Evolutionary conservation across 306 rosid species (phyloP), one percentile per base, ranked within the genome.

Genomic region (Dalbergia oliveri): DNA sequence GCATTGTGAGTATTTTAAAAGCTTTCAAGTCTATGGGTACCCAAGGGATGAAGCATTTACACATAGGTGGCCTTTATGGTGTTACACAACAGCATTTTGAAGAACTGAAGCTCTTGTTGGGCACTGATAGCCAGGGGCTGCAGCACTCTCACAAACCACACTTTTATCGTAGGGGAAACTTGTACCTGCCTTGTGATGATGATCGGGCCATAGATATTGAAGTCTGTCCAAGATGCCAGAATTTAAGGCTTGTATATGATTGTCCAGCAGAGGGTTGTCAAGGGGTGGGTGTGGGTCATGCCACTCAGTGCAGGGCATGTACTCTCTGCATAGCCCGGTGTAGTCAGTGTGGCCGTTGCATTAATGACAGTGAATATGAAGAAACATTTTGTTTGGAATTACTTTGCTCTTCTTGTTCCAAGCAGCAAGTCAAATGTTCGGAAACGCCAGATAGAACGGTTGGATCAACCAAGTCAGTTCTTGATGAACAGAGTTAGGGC

Each of bases 61-160:
- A 94, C 78, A 90, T 95, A 73, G 99, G 97, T 43, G 97, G 97
- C 76, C 88, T 91, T n/a, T 89, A 88, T 66, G 95, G 98, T 59
- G 90, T 91, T 54, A 87, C 94, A 47, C 84, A 68, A 15, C 47
- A 82, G 74, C 94, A 93, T 67, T 95, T 88, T 88, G 97, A 89
- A 34, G 96, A 93, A 72, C 73, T 95, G 84, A 87, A 88, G 82
- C 72, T 73, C 31, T 87, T 95, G 87, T 74, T 93, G 88, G 93
- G 87, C 26, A 72, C 87, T 71, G 93, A 88, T 47, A 37, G 62
- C 79, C 87, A 80, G 79, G 81, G 74, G 71, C 86, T 75, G 70
- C 84, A 81, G 91, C 88, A 50, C 62, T 65, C 88, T 60, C 88
- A 69, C 73, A 91, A 88, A 78, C 97, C 88, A 10, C 97, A 87